Conservation (phyloP, 257 asterid species). For the Verbena officinalis region DNA sequence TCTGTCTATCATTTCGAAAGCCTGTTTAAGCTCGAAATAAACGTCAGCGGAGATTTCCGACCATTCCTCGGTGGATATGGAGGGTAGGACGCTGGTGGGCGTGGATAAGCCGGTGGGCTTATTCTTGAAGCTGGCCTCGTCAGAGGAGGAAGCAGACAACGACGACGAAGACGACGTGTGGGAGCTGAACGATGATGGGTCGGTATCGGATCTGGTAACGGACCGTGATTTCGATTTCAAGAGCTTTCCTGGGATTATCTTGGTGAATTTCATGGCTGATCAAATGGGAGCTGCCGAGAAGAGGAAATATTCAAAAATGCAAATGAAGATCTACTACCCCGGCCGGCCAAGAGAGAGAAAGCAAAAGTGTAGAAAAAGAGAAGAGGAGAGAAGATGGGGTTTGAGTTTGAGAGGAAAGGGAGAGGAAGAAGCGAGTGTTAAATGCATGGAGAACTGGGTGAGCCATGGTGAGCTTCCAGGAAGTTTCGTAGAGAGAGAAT, state of each 20-base stretch:
- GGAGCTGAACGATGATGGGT: conserved; percentile 47
- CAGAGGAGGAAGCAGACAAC: conserved; percentile 37
- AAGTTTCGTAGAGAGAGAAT: conserved; percentile 42
- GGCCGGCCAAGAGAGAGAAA: conserved; percentile 25
- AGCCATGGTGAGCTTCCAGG: conserved; percentile 43
- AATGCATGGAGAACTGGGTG: conserved; percentile 30
- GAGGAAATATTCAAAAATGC: no score
- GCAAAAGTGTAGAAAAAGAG: background rate
- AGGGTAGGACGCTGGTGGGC: conserved; percentile 77
- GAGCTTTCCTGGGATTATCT: conserved; percentile 47
- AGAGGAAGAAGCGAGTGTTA: conserved; percentile 43
- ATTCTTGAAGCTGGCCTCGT: conserved; percentile 35
- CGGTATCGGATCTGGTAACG: conserved; percentile 49
- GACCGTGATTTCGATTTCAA: conserved; percentile 45
- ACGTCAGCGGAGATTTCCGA: conserved; percentile 42
- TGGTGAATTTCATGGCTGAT: conserved; percentile 50
- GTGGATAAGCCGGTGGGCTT: conserved; percentile 46
- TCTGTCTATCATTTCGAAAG: conserved; percentile 70
- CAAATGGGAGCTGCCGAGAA: background rate
- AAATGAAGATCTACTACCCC: conserved; percentile 15
- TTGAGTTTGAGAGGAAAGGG: conserved; percentile 38
- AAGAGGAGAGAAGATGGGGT: conserved; percentile 18
- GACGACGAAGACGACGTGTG: conserved; percentile 44
- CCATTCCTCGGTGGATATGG: conserved; percentile 52
- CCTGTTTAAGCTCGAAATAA: conserved; percentile 51